phyloP scores from a whole-genome alignment of 2,329 filamentous ascomycete species.

The Cytospora schulzeri region DNA sequence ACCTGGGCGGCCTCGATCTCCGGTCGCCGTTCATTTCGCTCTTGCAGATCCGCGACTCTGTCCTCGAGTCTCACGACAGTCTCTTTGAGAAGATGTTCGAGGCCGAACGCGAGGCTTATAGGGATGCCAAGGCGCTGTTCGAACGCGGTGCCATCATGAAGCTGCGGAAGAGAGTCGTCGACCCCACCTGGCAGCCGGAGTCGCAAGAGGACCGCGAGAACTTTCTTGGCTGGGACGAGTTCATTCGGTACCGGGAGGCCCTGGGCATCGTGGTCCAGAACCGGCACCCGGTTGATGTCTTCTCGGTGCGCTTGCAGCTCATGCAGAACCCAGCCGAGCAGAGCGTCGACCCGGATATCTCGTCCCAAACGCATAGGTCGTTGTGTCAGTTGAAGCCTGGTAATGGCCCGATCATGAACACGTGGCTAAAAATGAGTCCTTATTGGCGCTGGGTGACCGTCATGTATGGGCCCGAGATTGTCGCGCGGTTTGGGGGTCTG shows the following conservation, averaged over 20 bases:
- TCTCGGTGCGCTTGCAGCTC: conserved; percentile 40
- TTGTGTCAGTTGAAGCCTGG: not conserved
- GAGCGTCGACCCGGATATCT: conserved; percentile 32
- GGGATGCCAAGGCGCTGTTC: conserved; percentile 41
- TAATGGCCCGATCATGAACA: conserved; percentile 22
- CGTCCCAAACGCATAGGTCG: conserved; percentile 32
- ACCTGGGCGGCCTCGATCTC: conserved; percentile 50
- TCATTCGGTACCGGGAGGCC: conserved; percentile 44
- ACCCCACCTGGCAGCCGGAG: conserved; percentile 37
- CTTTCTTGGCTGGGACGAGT: conserved; percentile 52
- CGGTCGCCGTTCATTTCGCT: conserved; percentile 48
- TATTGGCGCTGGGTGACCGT: conserved; percentile 53
- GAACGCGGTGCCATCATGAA: conserved; percentile 29
- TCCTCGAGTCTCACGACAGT: conserved; percentile 35
- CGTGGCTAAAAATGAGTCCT: conserved; percentile 40
- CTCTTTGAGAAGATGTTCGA: conserved; percentile 39
- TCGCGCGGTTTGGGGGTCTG: conserved; percentile 47
- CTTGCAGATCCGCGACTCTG: conserved; percentile 42
- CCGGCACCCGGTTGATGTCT: conserved; percentile 32
- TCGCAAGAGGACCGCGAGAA: conserved; percentile 35
- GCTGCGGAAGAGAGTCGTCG: conserved; percentile 20
- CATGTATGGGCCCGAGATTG: conserved; percentile 48
- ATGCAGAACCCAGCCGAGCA: conserved; percentile 37
- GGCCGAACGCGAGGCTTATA: conserved; percentile 41
- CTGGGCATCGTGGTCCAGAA: conserved; percentile 35